Conservation (phyloP, 2,329 filamentous ascomycete species). For the Colletotrichum gigasporum region DNA sequence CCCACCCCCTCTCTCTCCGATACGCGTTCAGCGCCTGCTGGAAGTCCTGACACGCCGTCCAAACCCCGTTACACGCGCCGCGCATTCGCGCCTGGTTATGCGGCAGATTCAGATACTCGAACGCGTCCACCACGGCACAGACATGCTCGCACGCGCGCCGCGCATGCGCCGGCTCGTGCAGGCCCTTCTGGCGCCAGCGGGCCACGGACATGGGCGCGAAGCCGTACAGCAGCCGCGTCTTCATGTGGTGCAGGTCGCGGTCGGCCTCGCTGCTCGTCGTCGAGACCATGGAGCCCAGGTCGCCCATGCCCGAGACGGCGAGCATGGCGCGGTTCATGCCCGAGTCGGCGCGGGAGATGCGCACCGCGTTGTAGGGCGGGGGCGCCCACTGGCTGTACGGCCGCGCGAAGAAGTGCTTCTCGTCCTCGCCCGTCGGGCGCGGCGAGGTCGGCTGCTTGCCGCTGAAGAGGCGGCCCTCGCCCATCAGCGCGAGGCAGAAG, state of each 20-base stretch:
- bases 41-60: slow-evolving; percentile 2
- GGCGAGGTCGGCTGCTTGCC: not conserved
- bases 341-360: not conserved
- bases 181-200: not conserved
- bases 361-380: not conserved
- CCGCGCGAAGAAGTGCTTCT: not conserved
- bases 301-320: not conserved
- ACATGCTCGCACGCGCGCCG: slow-evolving; percentile 12
- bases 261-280: slow-evolving; percentile 7
- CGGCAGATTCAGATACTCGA: slow-evolving; percentile 14
- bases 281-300: not conserved
- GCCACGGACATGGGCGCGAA: slow-evolving; percentile 8
- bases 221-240: not conserved
- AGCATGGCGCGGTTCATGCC: not conserved
- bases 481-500: not conserved
- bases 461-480: slow-evolving; percentile 1
- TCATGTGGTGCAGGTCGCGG: slow-evolving; percentile 17
- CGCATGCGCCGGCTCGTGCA: slow-evolving; percentile 4
- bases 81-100: slow-evolving; percentile 10
- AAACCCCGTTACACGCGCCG: not conserved
- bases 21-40: slow-evolving; percentile 7
- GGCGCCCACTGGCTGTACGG: slow-evolving; percentile 21
- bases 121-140: not conserved
- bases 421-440: not conserved
- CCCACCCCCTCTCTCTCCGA: not conserved